Evolutionary conservation across 1,284 basidiomycete genomes (phyloP).

Genomic region (Trametes sp.): DNA sequence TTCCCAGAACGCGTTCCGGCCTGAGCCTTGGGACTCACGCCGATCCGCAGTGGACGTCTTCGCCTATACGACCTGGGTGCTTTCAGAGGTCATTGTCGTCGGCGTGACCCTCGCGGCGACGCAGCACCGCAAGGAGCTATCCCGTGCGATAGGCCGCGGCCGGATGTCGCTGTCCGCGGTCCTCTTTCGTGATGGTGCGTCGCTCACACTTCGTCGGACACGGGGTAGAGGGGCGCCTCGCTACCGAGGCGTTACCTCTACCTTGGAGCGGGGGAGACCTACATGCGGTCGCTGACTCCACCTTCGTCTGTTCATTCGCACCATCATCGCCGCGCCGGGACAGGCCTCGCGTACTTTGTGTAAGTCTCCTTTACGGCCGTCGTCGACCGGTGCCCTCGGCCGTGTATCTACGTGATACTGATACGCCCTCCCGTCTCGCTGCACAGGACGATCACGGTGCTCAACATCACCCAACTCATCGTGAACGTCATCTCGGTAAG

Average conservation of each 20-base stretch:
- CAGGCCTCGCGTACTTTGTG: not conserved
- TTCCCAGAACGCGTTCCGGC: not conserved
- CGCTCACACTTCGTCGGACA: no score
- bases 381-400: no score
- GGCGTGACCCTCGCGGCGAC: not conserved
- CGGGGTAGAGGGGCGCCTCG: no score
- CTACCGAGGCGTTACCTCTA: no score
- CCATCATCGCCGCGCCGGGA: not conserved
- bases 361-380: not conserved
- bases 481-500: not conserved
- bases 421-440: no score
- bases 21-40: not conserved
- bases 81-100: not conserved
- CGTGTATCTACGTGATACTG: no score
- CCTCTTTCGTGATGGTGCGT: not conserved
- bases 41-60: not conserved
- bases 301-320: not conserved
- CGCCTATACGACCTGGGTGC: not conserved
- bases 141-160: not conserved
- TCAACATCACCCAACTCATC: conserved; percentile 1
- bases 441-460: not conserved
- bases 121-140: not conserved
- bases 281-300: not conserved
- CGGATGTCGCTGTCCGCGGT: not conserved
- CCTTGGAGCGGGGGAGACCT: not conserved